A percentile compares a stretch with the other conserved stretches of the same genome.
Conservation (phyloP, 1,284 basidiomycete genomes). For the Fomitopsis schrenkii region DNA sequence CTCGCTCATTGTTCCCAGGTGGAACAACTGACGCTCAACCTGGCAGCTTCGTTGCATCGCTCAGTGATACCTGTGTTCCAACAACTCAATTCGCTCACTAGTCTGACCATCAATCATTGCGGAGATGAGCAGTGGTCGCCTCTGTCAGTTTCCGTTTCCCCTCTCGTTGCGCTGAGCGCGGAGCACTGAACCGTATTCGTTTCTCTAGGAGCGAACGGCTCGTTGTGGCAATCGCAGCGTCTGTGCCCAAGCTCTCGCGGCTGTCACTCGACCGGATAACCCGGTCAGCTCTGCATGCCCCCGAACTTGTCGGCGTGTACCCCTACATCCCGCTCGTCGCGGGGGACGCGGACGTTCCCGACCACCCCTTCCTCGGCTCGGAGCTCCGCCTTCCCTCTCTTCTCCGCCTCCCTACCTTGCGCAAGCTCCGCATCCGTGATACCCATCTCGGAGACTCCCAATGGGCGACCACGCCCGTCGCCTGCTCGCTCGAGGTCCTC, state of each 20-base stretch:
- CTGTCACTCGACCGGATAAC: slow-evolving; percentile 61
- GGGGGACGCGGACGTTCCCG: slow-evolving; percentile 56
- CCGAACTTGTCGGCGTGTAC: slow-evolving; percentile 47
- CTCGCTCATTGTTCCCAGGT: slow-evolving; percentile 48
- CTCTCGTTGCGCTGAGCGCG: background rate
- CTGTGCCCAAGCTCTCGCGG: slow-evolving; percentile 48
- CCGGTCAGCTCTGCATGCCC: slow-evolving; percentile 58
- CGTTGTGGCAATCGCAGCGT: slow-evolving; percentile 64
- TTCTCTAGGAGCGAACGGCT: slow-evolving; percentile 61
- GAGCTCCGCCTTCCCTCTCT: slow-evolving; percentile 62
- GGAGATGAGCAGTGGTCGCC: slow-evolving; percentile 48
- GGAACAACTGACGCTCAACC: slow-evolving; percentile 44
- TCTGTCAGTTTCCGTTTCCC: slow-evolving; percentile 42
- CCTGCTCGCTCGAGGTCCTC: slow-evolving; percentile 50
- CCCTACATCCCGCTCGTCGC: slow-evolving; percentile 55
- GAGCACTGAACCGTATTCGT: slow-evolving; percentile 13
- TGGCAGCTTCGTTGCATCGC: slow-evolving; percentile 50
- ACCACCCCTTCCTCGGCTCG: slow-evolving; percentile 49
- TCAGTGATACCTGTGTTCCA: slow-evolving; percentile 50
- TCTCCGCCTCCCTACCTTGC: slow-evolving; percentile 55
- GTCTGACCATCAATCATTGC: slow-evolving; percentile 53
- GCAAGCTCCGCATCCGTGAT: slow-evolving; percentile 59
- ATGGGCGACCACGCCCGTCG: slow-evolving; percentile 46
- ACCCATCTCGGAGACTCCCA: slow-evolving; percentile 64
- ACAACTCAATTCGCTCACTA: slow-evolving; percentile 38